Evolutionary conservation across 352 stramenopile genomes (phyloP), one percentile per base, ranked within the genome.

Genomic region (Globisporangium solare): DNA sequence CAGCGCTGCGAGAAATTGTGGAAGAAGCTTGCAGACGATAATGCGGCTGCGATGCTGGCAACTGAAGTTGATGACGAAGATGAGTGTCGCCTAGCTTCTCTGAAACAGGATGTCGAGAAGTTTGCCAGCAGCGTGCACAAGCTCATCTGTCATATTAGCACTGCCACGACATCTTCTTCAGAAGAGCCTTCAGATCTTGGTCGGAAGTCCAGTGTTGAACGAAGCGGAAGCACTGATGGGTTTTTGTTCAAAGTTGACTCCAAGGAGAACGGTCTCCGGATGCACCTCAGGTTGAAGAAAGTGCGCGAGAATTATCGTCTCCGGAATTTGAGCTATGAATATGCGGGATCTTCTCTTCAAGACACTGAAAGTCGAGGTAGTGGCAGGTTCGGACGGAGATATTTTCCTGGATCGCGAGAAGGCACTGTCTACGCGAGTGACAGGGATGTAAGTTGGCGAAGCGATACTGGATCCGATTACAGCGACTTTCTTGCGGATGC

Each of bases 51-150:
- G 43, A 54, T 60, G 22, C 47, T 68, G 21, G 37, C 41, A 43
- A 57, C 45, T 0, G 73, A 83, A 35, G 62, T 60, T 21, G 63
- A 81, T 6, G 49, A 53, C 15, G 67, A 65, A 49, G 61, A 75
- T 14, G 74, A 88, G 14, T 71, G 59, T 13, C 73, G 78, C 3
- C 55, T 85, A 45, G 67, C 74, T n/a, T 64, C 74, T 27, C 49
- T 90, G 27, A 92, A 92, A 57, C 72, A 84, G 50, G 72, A 78
- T n/a, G 73, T 77, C 13, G 79, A 90, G 60, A 84, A 81, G 41
- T 90, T 89, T 70, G 79, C 79, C 1, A 79, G 79, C 52, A 92
- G 83, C 51, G 79, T 89, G 24, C 83, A 89, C 61, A 89, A 89
- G 51, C 61, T 92, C 5, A 78, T 90, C 31, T 48, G 35, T 11